These are phyloP conservation scores for Fraxinus platypoda DNA, from an alignment of 305 asterid genomes.

Conservation along the genomic window DNA sequence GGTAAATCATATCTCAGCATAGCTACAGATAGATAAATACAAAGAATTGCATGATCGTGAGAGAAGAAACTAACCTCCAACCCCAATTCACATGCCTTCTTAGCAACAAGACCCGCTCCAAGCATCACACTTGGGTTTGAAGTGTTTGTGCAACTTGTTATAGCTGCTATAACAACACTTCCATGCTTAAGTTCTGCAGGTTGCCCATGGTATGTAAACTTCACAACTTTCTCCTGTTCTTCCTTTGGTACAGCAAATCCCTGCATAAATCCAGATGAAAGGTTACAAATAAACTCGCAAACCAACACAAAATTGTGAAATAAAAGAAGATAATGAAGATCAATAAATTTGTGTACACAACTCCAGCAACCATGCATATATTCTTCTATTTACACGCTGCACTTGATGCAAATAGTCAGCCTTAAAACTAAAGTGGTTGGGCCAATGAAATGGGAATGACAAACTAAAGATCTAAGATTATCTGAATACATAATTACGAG, in stretches of 20 bases:
- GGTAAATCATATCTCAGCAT: background rate
- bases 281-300: background rate
- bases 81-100: slow-evolving; percentile 82
- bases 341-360: background rate
- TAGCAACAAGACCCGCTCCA: slow-evolving; percentile 90
- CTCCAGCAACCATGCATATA: background rate
- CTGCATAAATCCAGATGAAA: slow-evolving; percentile 33
- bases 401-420: background rate
- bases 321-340: background rate
- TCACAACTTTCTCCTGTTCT: slow-evolving; percentile 62
- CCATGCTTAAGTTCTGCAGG: slow-evolving; percentile 81
- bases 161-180: slow-evolving; percentile 83
- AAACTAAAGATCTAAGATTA: background rate
- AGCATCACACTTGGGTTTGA: slow-evolving; percentile 94
- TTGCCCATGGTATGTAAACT: slow-evolving; percentile 58
- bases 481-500: background rate
- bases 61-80: slow-evolving; percentile 57
- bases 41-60: background rate
- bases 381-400: background rate
- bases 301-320: background rate
- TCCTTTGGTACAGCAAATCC: slow-evolving; percentile 79
- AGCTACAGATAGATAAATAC: background rate
- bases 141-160: slow-evolving; percentile 84
- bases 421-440: background rate
- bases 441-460: background rate